These are phyloP conservation scores for Xylaria cubensis DNA, from an alignment of 495 filamentous ascomycete genomes.

Conservation along the genomic window DNA sequence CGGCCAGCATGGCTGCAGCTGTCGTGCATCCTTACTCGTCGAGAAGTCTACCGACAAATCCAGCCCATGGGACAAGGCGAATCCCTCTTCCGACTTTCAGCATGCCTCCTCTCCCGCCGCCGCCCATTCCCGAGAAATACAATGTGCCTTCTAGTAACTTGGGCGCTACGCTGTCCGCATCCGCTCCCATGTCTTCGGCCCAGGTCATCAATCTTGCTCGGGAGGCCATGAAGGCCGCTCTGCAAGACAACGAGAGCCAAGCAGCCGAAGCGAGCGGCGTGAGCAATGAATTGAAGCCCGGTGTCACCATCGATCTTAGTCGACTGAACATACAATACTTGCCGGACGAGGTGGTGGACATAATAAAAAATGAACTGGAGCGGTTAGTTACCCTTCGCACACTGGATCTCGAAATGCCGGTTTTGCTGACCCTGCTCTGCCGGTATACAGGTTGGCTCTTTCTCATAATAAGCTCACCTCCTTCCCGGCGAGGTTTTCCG, in stretches of 20 bases:
- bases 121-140: constrained; percentile 45
- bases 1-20: constrained; percentile 40
- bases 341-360: constrained; percentile 87
- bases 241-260: constrained; percentile 71
- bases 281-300: constrained; percentile 74
- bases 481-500: constrained; percentile 81
- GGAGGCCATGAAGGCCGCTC: constrained; percentile 69
- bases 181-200: constrained; percentile 49
- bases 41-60: constrained; percentile 49
- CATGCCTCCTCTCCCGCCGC: constrained; percentile 45
- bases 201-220: constrained; percentile 65
- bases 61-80: constrained; percentile 46
- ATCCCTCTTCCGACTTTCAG: constrained; percentile 42
- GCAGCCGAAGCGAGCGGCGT: constrained; percentile 71
- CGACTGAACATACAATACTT: constrained; percentile 80
- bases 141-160: constrained; percentile 38
- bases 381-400: constrained; percentile 58
- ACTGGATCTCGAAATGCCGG: neutral
- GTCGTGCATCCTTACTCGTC: constrained; percentile 38
- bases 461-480: constrained; percentile 86
- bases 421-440: constrained; percentile 26
- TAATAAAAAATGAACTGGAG: constrained; percentile 92
- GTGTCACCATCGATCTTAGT: constrained; percentile 86
- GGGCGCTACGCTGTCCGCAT: constrained; percentile 46
- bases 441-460: constrained; percentile 71